Percentiles rank a stretch among this genome's conserved stretches.
These are phyloP conservation scores for Rhodosporidiobolus odoratus DNA, from an alignment of 768 basidiomycete genomes.

Conservation along the genomic window DNA sequence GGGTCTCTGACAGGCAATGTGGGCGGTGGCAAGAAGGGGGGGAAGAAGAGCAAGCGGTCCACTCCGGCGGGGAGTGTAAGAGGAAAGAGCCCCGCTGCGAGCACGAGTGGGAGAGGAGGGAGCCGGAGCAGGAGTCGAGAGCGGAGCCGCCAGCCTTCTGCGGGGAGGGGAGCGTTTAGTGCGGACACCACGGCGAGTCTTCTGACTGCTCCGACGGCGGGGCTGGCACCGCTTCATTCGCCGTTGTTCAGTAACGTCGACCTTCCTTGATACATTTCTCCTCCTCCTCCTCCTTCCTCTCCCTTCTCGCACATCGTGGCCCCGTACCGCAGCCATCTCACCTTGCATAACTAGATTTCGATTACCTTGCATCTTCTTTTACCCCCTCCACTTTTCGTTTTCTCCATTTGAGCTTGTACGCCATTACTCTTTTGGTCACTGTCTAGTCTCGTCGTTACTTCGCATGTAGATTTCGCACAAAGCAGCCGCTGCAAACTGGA, in stretches of 20 bases:
- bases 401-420: neutral
- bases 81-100: neutral
- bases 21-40: neutral
- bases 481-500: too few species aligned
- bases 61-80: neutral
- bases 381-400: neutral
- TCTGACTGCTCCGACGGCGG: slow-evolving; percentile 11
- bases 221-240: slow-evolving; percentile 16
- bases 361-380: neutral
- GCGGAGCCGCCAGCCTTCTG: neutral
- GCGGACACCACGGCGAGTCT: neutral
- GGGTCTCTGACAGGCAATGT: neutral
- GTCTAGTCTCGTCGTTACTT: too few species aligned
- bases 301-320: neutral
- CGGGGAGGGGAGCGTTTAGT: neutral
- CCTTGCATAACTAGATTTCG: too few species aligned
- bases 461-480: too few species aligned
- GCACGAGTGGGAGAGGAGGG: neutral
- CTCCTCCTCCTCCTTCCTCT: neutral
- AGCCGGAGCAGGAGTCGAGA: neutral
- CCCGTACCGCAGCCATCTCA: too few species aligned
- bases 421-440: too few species aligned
- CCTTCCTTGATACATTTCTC: neutral
- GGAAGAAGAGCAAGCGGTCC: slow-evolving; percentile 19
- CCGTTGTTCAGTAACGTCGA: slow-evolving; percentile 16